Evolutionary conservation across 129 eudicot species (phyloP), one percentile per base, ranked within the genome.

Genomic region (Pulicaria dysenterica): DNA sequence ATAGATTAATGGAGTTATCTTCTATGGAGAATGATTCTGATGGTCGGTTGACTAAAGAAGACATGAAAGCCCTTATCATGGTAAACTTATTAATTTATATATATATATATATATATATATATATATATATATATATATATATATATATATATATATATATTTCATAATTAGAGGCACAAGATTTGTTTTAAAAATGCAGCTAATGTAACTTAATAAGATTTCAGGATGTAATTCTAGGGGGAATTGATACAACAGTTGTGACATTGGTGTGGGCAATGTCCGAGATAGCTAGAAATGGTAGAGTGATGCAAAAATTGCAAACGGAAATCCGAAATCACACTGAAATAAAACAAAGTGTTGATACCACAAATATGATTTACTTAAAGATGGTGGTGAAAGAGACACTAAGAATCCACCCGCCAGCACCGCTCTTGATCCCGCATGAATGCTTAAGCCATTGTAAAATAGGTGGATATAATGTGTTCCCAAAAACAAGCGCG

Each of bases 241-340:
- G 95, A 69, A 80, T 90, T 3, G 90, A 88, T 58, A 91, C 95
- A n/a, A 81, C 86, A 0, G 51, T 73, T 5, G 36, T 81, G 51
- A 75, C 79, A 0, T 37, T 75, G 17, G 89, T 73, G 40, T 91
- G 97, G 97, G 80, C 91, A 42, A 90, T 85, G 97, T 47, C 89
- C 17, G 96, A 90, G 64, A 85, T 90, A 36, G 11, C 77, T 13
- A 70, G 81, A 58, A 74, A 60, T 54, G 76, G 82, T 8, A 57
- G 38, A 59, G 72, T 73, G 55, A 83, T 84, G 90, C 77, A 81
- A 62, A 81, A 73, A 70, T 40, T 89, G 51, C 86, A 87, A 80
- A 43, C 16, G 0, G 89, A 90, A 55, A 76, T 87, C 19, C 65
- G 89, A 65, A 67, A 50, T 5, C 40, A 59, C 24, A 43, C 74